Percentiles rank a stretch among this genome's conserved stretches.
Evolutionary conservation across 2,329 filamentous ascomycete species (phyloP).

Genomic region (Cucurbitaria berberidis): DNA sequence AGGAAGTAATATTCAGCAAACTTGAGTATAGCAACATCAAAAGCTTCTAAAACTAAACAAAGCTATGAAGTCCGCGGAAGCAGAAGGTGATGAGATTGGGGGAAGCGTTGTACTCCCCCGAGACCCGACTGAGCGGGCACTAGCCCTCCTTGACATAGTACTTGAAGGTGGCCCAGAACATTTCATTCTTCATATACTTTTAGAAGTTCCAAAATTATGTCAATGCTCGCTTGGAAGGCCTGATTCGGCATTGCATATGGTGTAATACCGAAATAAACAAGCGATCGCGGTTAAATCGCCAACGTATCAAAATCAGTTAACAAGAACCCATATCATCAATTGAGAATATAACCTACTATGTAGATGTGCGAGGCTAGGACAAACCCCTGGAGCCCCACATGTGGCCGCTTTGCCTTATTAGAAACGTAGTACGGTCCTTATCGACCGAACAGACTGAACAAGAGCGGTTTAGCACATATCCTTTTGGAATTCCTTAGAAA

Average conservation of each 20-base stretch:
- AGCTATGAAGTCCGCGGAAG: no score
- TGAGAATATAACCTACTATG: neutral
- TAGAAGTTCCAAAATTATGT: no score
- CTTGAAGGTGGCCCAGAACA: no score
- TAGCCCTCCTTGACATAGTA: no score
- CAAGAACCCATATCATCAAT: neutral
- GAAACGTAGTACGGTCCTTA: neutral
- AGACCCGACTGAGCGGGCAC: no score
- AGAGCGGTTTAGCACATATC: neutral
- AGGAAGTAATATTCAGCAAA: no score
- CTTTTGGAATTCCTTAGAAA: neutral
- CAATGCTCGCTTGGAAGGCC: no score
- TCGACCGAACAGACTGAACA: neutral
- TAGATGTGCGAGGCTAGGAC: neutral
- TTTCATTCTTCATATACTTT: no score
- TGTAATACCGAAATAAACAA: neutral
- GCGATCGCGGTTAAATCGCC: neutral
- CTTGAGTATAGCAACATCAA: no score
- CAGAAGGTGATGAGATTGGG: no score
- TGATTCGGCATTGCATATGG: neutral
- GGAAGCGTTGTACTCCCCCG: no score
- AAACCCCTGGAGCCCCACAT: constrained; percentile 9
- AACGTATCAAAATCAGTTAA: neutral
- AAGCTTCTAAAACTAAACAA: no score
- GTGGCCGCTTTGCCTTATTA: neutral